These are phyloP conservation scores for Coemansia javaensis DNA, from an alignment of 192 early-diverging fungal genomes.

Conservation along the genomic window DNA sequence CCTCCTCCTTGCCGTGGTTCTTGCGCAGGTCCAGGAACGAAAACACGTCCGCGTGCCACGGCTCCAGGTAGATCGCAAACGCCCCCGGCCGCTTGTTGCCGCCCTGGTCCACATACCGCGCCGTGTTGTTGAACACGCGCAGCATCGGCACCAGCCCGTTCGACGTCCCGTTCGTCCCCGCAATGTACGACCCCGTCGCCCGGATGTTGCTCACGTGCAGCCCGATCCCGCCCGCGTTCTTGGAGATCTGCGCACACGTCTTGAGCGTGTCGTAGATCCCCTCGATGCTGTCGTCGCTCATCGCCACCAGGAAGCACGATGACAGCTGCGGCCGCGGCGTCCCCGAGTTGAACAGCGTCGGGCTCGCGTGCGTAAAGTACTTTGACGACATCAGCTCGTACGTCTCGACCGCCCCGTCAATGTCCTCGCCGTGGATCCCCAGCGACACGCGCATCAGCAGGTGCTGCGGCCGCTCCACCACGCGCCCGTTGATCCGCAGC, in stretches of 20 bases:
- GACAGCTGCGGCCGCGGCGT: slow-evolving; percentile 95
- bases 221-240: slow-evolving; percentile 96
- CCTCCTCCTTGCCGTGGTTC: slow-evolving; percentile 98
- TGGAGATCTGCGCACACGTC: slow-evolving; percentile 95
- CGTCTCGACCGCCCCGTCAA: slow-evolving; percentile 89
- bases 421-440: slow-evolving; percentile 91
- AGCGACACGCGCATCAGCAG: slow-evolving; percentile 97
- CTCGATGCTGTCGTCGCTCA: slow-evolving; percentile 96
- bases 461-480: slow-evolving; percentile 95
- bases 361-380: slow-evolving; percentile 95
- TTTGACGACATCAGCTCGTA: slow-evolving; percentile 90
- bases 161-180: slow-evolving; percentile 95
- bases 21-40: slow-evolving; percentile 93
- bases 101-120: slow-evolving; percentile 98
- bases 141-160: slow-evolving; percentile 97
- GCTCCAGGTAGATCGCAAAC: slow-evolving; percentile 98
- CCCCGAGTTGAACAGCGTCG: slow-evolving; percentile 97
- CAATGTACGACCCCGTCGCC: slow-evolving; percentile 91
- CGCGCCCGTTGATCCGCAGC: slow-evolving; percentile 76
- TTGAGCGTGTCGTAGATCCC: slow-evolving; percentile 98
- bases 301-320: slow-evolving; percentile 90
- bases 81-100: slow-evolving; percentile 98
- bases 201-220: slow-evolving; percentile 97
- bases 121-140: slow-evolving; percentile 97
- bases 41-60: slow-evolving; percentile 98